A percentile compares a stretch with the other conserved stretches of the same genome.
phyloP scores from a whole-genome alignment of 78 protist genomes.

The Planoprotostelium fungivorum region DNA sequence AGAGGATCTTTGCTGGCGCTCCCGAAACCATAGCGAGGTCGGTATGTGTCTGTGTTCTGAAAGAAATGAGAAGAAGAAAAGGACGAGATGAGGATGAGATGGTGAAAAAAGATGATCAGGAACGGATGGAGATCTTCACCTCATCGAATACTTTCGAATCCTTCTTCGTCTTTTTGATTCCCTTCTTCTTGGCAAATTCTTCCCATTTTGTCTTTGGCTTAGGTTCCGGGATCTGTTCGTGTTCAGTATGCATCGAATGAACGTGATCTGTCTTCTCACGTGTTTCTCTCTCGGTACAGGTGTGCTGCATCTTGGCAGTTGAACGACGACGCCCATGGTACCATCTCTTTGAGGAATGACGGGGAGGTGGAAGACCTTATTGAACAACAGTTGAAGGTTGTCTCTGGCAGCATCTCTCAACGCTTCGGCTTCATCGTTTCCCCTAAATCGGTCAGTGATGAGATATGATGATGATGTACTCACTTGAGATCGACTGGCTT shows the following conservation, averaged over 20 bases:
- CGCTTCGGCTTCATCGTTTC: not conserved
- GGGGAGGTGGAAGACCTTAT: constrained; percentile 31
- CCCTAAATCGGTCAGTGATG: not conserved
- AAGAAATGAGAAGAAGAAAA: too few relatives aligned
- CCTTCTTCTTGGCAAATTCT: constrained; percentile 54
- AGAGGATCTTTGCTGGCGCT: constrained; percentile 25
- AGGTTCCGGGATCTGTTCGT: constrained; percentile 20
- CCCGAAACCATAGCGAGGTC: not conserved
- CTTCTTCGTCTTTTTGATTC: constrained; percentile 36
- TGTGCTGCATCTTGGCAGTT: constrained; percentile 29
- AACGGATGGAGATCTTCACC: not conserved
- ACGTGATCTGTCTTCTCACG: constrained; percentile 2
- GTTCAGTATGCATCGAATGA: not conserved
- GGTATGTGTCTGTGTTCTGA: not conserved
- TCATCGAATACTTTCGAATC: not conserved
- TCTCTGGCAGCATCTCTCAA: constrained; percentile 11
- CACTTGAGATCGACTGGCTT: not conserved
- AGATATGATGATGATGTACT: not conserved
- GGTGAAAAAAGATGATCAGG: too few relatives aligned
- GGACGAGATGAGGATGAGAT: too few relatives aligned
- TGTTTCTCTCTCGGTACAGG: constrained; percentile 45
- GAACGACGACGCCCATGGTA: constrained; percentile 20
- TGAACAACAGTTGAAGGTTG: constrained; percentile 51
- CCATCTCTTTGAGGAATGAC: constrained; percentile 35
- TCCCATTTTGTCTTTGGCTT: constrained; percentile 60